Evolutionary conservation across 2,329 filamentous ascomycete genomes (phyloP).

Genomic region (Penicillium fuscoglaucum): DNA sequence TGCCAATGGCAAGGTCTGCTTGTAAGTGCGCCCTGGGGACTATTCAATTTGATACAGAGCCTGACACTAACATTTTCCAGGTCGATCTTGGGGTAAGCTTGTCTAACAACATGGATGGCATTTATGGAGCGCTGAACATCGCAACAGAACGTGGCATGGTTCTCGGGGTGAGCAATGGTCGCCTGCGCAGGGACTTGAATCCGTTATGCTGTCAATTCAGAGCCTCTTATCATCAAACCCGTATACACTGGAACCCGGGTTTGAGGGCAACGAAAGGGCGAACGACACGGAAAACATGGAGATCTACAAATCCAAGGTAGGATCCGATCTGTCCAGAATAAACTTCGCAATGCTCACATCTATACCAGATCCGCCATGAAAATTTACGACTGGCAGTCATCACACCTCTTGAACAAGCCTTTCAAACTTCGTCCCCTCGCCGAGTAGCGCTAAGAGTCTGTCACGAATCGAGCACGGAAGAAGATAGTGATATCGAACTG

Average conservation of each 20-base stretch:
- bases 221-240: slow-evolving; percentile 92
- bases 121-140: slow-evolving; percentile 12
- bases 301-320: slow-evolving; percentile 76
- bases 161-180: slow-evolving; percentile 94
- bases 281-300: slow-evolving; percentile 72
- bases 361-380: slow-evolving; percentile 80
- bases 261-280: slow-evolving; percentile 68
- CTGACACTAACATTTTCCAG: slow-evolving; percentile 46
- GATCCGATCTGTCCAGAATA: not conserved
- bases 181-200: slow-evolving; percentile 90
- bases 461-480: slow-evolving; percentile 43
- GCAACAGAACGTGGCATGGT: slow-evolving; percentile 83
- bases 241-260: slow-evolving; percentile 95
- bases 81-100: slow-evolving; percentile 76
- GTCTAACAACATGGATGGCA: not conserved
- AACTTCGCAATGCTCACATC: not conserved
- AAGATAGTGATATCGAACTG: not conserved
- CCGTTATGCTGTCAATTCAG: slow-evolving; percentile 91
- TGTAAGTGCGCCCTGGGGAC: slow-evolving; percentile 57
- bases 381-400: slow-evolving; percentile 83
- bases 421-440: slow-evolving; percentile 39
- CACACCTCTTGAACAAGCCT: slow-evolving; percentile 75
- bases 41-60: not conserved
- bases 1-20: slow-evolving; percentile 82
- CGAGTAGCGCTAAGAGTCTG: slow-evolving; percentile 25